phyloP scores from a whole-genome alignment of 176 grass and related monocot genomes.

The Typha latifolia region DNA sequence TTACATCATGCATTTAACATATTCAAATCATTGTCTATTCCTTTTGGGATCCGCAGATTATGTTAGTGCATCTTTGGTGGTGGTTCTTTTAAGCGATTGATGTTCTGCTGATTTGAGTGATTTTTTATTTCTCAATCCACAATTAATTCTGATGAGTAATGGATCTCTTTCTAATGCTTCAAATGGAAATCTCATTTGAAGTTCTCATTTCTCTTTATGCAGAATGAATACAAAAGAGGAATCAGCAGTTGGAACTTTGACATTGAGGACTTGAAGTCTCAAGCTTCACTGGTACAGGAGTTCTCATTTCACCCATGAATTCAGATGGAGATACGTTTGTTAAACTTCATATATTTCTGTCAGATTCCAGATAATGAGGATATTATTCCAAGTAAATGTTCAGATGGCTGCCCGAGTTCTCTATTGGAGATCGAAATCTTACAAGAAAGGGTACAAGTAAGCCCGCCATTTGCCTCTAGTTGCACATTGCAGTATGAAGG shows the following conservation, averaged over 20 bases:
- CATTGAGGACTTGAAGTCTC: conserved; percentile 81
- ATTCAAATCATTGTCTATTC: too few species aligned
- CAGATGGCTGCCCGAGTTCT: too few species aligned
- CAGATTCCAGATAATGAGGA: conserved; percentile 43
- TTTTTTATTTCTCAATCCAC: not conserved
- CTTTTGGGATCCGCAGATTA: too few species aligned
- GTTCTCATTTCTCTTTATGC: conserved; percentile 17
- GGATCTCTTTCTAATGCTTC: not conserved
- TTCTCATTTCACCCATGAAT: not conserved
- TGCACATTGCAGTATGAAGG: too few species aligned
- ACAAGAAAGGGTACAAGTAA: too few species aligned
- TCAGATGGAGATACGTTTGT: not conserved
- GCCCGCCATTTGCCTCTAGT: too few species aligned
- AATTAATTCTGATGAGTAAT: not conserved
- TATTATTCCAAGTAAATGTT: not conserved
- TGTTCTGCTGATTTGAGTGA: not conserved
- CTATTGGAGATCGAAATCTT: too few species aligned
- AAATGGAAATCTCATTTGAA: not conserved
- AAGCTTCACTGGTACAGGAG: conserved; percentile 55
- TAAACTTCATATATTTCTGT: conserved; percentile 6
- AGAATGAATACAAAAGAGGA: conserved; percentile 96
- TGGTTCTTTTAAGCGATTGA: not conserved
- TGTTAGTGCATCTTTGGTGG: not conserved
- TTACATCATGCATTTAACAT: too few species aligned
- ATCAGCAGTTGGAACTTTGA: conserved; percentile 97